Conservation (phyloP, 345 rosid genomes). For the Hibiscus mutabilis region DNA sequence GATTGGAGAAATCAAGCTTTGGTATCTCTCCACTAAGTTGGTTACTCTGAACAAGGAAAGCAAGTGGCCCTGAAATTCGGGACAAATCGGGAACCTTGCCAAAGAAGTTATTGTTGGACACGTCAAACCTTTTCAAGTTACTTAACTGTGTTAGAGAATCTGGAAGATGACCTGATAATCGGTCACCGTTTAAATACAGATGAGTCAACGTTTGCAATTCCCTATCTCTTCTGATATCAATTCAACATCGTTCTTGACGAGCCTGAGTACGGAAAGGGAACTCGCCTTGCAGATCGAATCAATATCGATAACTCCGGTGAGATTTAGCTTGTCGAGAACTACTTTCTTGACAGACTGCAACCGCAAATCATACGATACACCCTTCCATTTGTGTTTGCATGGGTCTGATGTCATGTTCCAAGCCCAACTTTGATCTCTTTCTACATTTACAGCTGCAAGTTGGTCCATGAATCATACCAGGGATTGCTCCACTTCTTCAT, state of each 20-base stretch:
- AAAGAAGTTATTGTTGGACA: slow-evolving; percentile 36
- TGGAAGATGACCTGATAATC: slow-evolving; percentile 40
- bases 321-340: slow-evolving; percentile 38
- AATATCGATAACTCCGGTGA: slow-evolving; percentile 38
- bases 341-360: slow-evolving; percentile 28
- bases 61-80: slow-evolving; percentile 29
- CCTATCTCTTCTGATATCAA: slow-evolving; percentile 31
- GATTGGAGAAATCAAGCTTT: slow-evolving; percentile 38
- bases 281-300: slow-evolving; percentile 27
- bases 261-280: slow-evolving; percentile 38
- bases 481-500: slow-evolving; percentile 26
- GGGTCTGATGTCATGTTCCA: slow-evolving; percentile 54
- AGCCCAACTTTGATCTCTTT: slow-evolving; percentile 25
- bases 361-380: slow-evolving; percentile 28
- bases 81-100: slow-evolving; percentile 37
- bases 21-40: slow-evolving; percentile 36
- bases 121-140: slow-evolving; percentile 40
- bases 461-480: slow-evolving; percentile 40
- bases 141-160: slow-evolving; percentile 29
- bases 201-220: slow-evolving; percentile 40
- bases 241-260: slow-evolving; percentile 36
- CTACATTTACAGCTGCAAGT: slow-evolving; percentile 30
- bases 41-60: slow-evolving; percentile 44
- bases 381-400: slow-evolving; percentile 41
- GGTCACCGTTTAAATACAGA: slow-evolving; percentile 34